These are phyloP conservation scores for Eucalyptus curtisii DNA, from an alignment of 345 rosid genomes.

Conservation along the genomic window DNA sequence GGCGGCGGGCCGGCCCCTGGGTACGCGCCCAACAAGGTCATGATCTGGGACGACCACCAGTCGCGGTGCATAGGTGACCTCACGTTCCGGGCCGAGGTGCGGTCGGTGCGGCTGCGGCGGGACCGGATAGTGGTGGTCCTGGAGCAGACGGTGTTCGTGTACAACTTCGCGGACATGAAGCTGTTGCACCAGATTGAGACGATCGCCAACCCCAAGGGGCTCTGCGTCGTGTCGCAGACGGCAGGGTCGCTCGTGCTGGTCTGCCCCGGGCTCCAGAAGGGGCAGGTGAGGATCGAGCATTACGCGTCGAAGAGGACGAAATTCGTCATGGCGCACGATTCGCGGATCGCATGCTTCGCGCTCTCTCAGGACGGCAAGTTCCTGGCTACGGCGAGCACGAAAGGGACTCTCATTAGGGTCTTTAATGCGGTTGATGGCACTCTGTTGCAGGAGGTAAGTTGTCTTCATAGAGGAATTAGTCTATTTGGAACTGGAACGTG, in stretches of 20 bases:
- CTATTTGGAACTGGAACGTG: neutral
- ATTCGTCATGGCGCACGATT: conserved; percentile 91
- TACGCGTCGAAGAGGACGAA: conserved; percentile 80
- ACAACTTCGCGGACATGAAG: conserved; percentile 76
- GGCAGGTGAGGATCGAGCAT: conserved; percentile 87
- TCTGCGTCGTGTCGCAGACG: conserved; percentile 85
- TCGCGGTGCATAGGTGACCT: conserved; percentile 83
- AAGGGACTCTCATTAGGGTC: conserved; percentile 80
- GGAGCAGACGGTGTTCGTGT: conserved; percentile 85
- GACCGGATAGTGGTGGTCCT: conserved; percentile 68
- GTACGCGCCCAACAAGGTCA: conserved; percentile 71
- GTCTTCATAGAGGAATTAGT: neutral
- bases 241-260: conserved; percentile 68
- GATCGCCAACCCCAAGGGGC: conserved; percentile 72
- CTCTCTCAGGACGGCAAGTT: conserved; percentile 76
- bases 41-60: conserved; percentile 96
- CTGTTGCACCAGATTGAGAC: conserved; percentile 89
- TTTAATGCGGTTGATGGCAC: conserved; percentile 71
- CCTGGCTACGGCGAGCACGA: conserved; percentile 81
- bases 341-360: conserved; percentile 80
- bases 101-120: conserved; percentile 66
- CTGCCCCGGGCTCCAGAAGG: conserved; percentile 84
- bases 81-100: conserved; percentile 78
- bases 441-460: conserved; percentile 67
- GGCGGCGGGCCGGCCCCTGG: conserved; percentile 92